A percentile compares a stretch with the other conserved stretches of the same genome.
Evolutionary conservation across 768 basidiomycete species (phyloP).

Genomic region (Obba rivulosa): DNA sequence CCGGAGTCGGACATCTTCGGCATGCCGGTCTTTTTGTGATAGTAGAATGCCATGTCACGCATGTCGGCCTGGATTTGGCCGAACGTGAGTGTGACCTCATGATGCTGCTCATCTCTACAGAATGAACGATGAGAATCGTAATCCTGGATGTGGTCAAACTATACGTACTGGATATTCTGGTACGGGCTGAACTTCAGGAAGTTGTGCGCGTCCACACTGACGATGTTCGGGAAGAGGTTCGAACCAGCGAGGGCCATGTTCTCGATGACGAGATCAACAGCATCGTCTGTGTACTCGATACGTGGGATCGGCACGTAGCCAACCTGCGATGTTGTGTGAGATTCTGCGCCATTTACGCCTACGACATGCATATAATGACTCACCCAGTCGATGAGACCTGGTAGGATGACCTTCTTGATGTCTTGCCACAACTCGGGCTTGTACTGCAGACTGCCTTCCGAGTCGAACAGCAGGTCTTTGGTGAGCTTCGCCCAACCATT

Average conservation of each 20-base stretch:
- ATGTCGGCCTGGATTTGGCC: slow-evolving; percentile 91
- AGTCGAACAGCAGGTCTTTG: slow-evolving; percentile 72
- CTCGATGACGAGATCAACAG: slow-evolving; percentile 86
- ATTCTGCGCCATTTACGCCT: too few relatives aligned
- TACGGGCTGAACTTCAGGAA: slow-evolving; percentile 83
- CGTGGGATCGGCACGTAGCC: slow-evolving; percentile 91
- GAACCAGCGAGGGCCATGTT: slow-evolving; percentile 84
- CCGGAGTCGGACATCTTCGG: slow-evolving; percentile 79
- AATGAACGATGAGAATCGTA: neutral
- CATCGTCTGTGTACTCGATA: slow-evolving; percentile 87
- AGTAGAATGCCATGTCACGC: slow-evolving; percentile 92
- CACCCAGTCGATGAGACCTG: slow-evolving; percentile 70
- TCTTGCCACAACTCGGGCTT: slow-evolving; percentile 83
- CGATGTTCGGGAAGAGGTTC: slow-evolving; percentile 82
- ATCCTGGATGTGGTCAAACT: neutral
- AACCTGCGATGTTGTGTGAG: too few relatives aligned
- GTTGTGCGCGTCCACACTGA: slow-evolving; percentile 73
- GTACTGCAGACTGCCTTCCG: slow-evolving; percentile 80
- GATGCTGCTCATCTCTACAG: slow-evolving; percentile 51
- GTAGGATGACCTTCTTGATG: slow-evolving; percentile 76
- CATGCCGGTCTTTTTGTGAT: slow-evolving; percentile 78
- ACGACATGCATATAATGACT: too few relatives aligned
- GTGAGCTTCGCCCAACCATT: slow-evolving; percentile 78
- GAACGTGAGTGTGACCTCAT: slow-evolving; percentile 72
- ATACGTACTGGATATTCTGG: slow-evolving; percentile 26